phyloP scores from a whole-genome alignment of 1,139 yeast species.

The Blastobotrys elegans region DNA sequence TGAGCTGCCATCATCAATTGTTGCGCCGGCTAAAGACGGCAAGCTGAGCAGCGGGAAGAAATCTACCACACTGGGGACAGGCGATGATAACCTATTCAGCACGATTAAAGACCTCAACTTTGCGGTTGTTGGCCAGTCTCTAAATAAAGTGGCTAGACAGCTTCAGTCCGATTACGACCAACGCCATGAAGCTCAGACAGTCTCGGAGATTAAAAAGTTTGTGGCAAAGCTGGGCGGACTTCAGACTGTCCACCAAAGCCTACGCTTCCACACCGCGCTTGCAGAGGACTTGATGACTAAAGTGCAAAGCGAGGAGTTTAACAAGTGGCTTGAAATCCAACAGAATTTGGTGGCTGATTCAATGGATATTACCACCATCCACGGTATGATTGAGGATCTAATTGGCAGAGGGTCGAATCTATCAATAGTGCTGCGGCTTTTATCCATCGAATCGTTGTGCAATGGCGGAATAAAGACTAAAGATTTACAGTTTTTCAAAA shows the following conservation, averaged over 20 bases:
- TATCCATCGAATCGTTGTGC: constrained; percentile 52
- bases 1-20: constrained; percentile 35
- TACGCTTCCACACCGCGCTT: constrained; percentile 70
- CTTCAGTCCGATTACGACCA: constrained; percentile 67
- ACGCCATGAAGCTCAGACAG: constrained; percentile 53
- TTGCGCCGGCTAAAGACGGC: constrained; percentile 17
- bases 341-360: constrained; percentile 62
- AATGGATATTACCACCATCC: constrained; percentile 50
- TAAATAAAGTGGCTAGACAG: constrained; percentile 66
- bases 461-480: constrained; percentile 61
- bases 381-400: constrained; percentile 46
- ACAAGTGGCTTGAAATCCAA: constrained; percentile 59
- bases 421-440: constrained; percentile 43
- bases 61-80: constrained; percentile 11
- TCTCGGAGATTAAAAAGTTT: constrained; percentile 64
- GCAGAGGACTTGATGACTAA: constrained; percentile 62
- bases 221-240: constrained; percentile 66
- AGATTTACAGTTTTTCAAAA: constrained; percentile 48
- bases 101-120: constrained; percentile 66
- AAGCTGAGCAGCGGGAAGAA: constrained; percentile 16
- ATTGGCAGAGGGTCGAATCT: constrained; percentile 42
- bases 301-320: constrained; percentile 49
- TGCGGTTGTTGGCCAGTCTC: constrained; percentile 68
- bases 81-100: constrained; percentile 34
- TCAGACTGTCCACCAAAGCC: constrained; percentile 61